phyloP scores from a whole-genome alignment of 2,329 filamentous ascomycete genomes.

The Phyllosticta citribraziliensis region DNA sequence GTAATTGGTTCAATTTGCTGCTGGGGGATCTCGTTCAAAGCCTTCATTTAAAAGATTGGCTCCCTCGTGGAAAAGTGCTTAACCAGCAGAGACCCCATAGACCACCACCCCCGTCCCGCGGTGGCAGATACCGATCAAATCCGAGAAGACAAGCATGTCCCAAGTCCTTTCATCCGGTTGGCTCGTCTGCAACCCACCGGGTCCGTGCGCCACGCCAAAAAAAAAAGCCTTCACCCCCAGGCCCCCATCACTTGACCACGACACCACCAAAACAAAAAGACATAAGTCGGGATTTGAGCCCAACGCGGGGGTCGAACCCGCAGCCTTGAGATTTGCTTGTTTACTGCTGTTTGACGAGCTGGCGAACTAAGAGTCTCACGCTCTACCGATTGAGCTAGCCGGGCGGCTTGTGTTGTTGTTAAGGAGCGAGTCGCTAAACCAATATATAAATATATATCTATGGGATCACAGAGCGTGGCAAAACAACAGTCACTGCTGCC shows the following conservation, averaged over 20 bases:
- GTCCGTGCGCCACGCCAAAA: not conserved
- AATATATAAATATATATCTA: too few relatives aligned
- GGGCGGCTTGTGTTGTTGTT: not conserved
- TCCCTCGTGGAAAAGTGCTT: too few relatives aligned
- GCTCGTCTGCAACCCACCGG: not conserved
- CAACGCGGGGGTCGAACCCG: constrained; percentile 11
- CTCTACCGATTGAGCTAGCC: constrained; percentile 30
- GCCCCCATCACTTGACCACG: not conserved
- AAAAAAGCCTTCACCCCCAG: not conserved
- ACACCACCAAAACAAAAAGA: not conserved
- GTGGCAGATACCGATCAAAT: too few relatives aligned
- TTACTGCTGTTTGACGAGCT: not conserved
- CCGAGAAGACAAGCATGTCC: too few relatives aligned
- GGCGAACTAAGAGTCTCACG: constrained; percentile 28
- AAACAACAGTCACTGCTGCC: not conserved
- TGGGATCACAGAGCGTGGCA: too few relatives aligned
- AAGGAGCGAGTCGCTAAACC: too few relatives aligned
- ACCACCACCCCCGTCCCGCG: too few relatives aligned
- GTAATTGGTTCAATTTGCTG: too few relatives aligned
- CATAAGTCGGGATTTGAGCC: constrained; percentile 9
- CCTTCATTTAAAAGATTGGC: too few relatives aligned
- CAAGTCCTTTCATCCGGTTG: not conserved
- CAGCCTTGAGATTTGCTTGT: constrained; percentile 6
- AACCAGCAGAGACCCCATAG: too few relatives aligned
- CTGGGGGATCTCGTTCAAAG: too few relatives aligned